Conservation (phyloP, 306 rosid genomes). For the Lathyrus oleraceus region DNA sequence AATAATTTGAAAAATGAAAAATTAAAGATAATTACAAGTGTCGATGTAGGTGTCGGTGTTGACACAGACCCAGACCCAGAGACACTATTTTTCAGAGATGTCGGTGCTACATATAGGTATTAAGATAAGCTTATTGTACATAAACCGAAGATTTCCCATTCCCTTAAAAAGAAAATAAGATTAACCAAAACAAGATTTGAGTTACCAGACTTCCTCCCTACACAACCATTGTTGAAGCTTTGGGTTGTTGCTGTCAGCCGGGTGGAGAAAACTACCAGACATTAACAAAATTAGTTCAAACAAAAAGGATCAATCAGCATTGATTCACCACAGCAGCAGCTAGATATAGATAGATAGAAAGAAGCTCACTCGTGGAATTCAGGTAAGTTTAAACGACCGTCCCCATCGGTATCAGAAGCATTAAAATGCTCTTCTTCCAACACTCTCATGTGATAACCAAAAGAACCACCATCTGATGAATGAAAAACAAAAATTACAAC, state of each 20-base stretch:
- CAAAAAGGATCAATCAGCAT: neutral
- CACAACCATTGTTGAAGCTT: conserved; percentile 80
- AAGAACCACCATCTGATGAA: conserved; percentile 55
- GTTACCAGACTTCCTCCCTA: conserved; percentile 85
- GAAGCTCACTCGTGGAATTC: conserved; percentile 88
- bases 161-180: too few relatives aligned
- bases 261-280: conserved; percentile 74
- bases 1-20: too few relatives aligned
- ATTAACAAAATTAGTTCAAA: conserved; percentile 7
- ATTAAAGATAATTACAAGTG: too few relatives aligned
- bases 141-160: too few relatives aligned
- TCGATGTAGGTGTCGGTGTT: too few relatives aligned
- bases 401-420: conserved; percentile 78
- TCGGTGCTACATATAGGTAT: too few relatives aligned
- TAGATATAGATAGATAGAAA: neutral
- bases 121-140: conserved; percentile 6
- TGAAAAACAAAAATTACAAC: neutral
- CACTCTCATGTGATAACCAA: conserved; percentile 89
- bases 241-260: conserved; percentile 82
- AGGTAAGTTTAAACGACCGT: conserved; percentile 70
- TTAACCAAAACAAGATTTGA: neutral
- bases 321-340: neutral
- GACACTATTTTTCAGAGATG: too few relatives aligned
- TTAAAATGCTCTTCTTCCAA: conserved; percentile 86
- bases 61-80: too few relatives aligned